Conservation (phyloP, 495 filamentous ascomycete genomes). For the Aspergillus baeticus region DNA sequence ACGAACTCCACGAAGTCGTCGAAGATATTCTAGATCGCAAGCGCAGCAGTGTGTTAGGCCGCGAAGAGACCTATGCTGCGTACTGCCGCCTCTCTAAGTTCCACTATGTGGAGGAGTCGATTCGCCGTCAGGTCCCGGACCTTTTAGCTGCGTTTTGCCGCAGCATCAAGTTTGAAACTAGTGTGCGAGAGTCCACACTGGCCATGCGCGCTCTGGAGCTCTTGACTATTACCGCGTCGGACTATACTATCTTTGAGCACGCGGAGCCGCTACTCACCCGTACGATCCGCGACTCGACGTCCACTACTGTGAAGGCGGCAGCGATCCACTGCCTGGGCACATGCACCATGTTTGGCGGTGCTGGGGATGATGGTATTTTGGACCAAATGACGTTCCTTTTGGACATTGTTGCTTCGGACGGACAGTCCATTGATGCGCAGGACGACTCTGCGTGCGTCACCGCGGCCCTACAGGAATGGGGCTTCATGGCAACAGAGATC, state of each 20-base stretch:
- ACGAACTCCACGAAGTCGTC: conserved; percentile 69
- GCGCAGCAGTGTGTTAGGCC: conserved; percentile 73
- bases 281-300: conserved; percentile 67
- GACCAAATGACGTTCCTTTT: conserved; percentile 81
- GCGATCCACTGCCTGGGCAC: conserved; percentile 75
- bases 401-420: conserved; percentile 85
- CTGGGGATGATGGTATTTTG: conserved; percentile 64
- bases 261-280: conserved; percentile 64
- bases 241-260: conserved; percentile 67
- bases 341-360: conserved; percentile 77
- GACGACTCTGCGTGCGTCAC: conserved; percentile 77
- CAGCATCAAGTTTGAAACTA: conserved; percentile 69
- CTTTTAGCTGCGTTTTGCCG: conserved; percentile 70
- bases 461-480: conserved; percentile 86
- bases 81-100: conserved; percentile 73
- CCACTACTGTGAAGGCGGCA: conserved; percentile 62
- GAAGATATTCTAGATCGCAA: conserved; percentile 85
- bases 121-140: conserved; percentile 58
- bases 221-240: conserved; percentile 70
- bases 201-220: conserved; percentile 75
- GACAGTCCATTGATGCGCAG: conserved; percentile 66
- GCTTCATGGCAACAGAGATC: conserved; percentile 76
- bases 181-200: conserved; percentile 68
- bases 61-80: conserved; percentile 67
- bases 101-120: conserved; percentile 68